Evolutionary conservation across 495 filamentous ascomycete species (phyloP).

Genomic region (Aeminium ludgeri): DNA sequence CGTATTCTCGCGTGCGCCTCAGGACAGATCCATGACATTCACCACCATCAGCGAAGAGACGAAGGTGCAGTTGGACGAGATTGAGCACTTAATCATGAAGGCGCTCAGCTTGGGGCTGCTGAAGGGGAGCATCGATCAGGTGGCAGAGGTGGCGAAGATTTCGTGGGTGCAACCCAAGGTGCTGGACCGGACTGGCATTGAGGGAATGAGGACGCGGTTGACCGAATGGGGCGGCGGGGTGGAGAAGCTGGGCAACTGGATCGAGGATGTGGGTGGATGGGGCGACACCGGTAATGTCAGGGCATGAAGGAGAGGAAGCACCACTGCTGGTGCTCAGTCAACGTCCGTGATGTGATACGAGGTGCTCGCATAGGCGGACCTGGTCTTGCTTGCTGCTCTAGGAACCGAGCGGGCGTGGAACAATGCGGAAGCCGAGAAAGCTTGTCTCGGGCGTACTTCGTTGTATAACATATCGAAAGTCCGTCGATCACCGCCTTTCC

Average conservation of each 20-base stretch:
- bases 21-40: conserved; percentile 89
- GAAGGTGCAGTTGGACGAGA: conserved; percentile 75
- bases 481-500: too few relatives aligned
- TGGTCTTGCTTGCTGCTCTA: too few relatives aligned
- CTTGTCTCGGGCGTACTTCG: too few relatives aligned
- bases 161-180: conserved; percentile 99
- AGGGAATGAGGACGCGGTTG: conserved; percentile 73
- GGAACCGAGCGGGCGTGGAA: too few relatives aligned
- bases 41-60: conserved; percentile 75
- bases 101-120: conserved; percentile 82
- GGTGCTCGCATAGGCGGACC: too few relatives aligned
- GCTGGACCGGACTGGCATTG: conserved; percentile 87
- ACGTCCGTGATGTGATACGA: too few relatives aligned
- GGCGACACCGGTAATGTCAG: too few relatives aligned
- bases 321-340: too few relatives aligned
- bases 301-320: too few relatives aligned
- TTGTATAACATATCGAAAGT: too few relatives aligned
- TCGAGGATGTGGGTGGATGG: conserved; percentile 36
- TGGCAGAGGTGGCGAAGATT: conserved; percentile 82
- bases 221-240: conserved; percentile 92
- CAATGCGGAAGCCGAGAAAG: too few relatives aligned
- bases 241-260: conserved; percentile 87
- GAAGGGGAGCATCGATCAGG: conserved; percentile 88
- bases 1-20: conserved; percentile 87
- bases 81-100: conserved; percentile 98